phyloP scores from a whole-genome alignment of 148 eudicot genomes.

The Chenopodium quinoa region DNA sequence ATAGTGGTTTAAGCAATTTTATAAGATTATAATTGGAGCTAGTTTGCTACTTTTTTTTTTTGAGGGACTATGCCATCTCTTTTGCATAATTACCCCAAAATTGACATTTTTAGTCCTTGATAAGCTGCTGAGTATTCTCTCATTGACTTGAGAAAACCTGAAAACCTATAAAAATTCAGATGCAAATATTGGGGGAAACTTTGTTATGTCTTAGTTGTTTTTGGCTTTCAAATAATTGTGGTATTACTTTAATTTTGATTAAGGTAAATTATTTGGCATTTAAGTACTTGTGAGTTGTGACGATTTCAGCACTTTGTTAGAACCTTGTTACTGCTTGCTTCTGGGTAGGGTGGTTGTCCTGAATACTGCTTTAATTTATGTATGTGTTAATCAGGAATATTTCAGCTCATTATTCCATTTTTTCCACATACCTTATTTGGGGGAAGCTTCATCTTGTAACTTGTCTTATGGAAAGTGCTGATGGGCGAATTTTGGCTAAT shows the following conservation, averaged over 20 bases:
- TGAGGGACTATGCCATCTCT: neutral
- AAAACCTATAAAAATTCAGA: neutral
- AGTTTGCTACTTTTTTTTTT: neutral
- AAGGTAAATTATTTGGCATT: neutral
- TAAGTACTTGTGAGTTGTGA: neutral
- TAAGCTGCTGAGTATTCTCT: neutral
- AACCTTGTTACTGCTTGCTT: neutral
- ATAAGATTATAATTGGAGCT: neutral
- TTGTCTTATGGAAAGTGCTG: conserved; percentile 1
- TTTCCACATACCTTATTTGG: neutral
- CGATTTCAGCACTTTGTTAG: neutral
- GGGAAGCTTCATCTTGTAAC: neutral
- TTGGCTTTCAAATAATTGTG: neutral
- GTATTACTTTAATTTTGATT: neutral
- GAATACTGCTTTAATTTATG: neutral
- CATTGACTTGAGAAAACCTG: neutral
- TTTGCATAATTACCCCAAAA: neutral
- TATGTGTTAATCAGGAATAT: neutral
- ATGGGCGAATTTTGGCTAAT: conserved; percentile 12
- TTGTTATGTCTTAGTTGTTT: neutral
- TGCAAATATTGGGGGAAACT: neutral
- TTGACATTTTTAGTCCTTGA: neutral
- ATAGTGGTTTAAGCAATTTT: neutral
- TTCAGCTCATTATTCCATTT: neutral
- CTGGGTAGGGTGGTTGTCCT: neutral